Base-by-base conservation (phyloP, 768 basidiomycete species). In the Lentinula raphanica region DNA sequence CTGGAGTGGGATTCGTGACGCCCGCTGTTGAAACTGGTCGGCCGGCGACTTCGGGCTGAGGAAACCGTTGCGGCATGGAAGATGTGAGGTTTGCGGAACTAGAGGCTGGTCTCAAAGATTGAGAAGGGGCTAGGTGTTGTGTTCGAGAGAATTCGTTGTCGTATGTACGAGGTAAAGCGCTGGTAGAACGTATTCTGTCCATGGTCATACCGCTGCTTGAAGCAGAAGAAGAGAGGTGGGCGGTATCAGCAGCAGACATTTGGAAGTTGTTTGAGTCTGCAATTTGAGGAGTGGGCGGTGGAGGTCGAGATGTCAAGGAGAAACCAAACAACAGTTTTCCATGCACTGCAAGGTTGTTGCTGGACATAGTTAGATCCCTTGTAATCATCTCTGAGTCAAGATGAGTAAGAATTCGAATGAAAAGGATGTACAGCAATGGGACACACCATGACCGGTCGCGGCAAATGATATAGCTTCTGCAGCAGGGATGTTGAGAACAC, bases 291-390 rank as follows among this genome's bases (percentile, higher is more conserved):
- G 59, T 25, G 63, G 59, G 56, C 28, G 60, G 70, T 56, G 69
- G 64, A n/a, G 67, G 64, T 60, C 72, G 69, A 39, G 71, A 65
- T n/a, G 71, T 64, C 35, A 76, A 67, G 29, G 84, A 75, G 59
- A 85, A 79, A 2, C 77, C 78, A 65, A 94, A 84, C 60, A 88
- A 82, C 59, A 94, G 78, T 71, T 88, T 90, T 25, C 93, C 93
- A 69, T 88, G 88, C 0, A 94, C 93, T 44, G 84, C 80, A 23
- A 90, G 79, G 64, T 86, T 84, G 70, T 90, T 89, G 60, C 85
- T 87, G 44, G 86, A 83, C 77, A 80, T 79, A 40, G 84, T 81
- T 51, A 92, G 79, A 66, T 95, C 92, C 57, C 78, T 80, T 44
- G 85, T 89, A 62, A 92, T 82, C 65, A 86, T 79, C 63, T 85